Percentiles rank a stretch among this genome's conserved stretches.
These are phyloP conservation scores for Grosmannia huntii DNA, from an alignment of 2,329 filamentous ascomycete genomes.

Conservation along the genomic window DNA sequence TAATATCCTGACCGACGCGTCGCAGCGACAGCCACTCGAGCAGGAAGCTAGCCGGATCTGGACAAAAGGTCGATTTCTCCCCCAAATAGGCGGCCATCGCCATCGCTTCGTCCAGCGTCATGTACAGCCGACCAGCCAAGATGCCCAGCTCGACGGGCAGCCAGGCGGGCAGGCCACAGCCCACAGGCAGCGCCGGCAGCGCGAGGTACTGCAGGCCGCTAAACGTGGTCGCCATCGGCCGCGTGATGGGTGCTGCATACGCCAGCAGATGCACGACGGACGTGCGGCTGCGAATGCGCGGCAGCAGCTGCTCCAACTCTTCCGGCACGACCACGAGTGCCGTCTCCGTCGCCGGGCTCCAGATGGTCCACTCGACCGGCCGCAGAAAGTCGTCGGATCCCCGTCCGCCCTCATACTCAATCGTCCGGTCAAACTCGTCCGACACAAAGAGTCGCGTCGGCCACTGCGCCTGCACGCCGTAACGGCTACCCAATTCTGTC, in stretches of 20 bases:
- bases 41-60: conserved; percentile 31
- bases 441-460: conserved; percentile 23
- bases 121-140: conserved; percentile 47
- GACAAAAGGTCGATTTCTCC: conserved; percentile 13
- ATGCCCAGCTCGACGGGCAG: conserved; percentile 46
- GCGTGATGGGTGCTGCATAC: conserved; percentile 48
- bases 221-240: conserved; percentile 45
- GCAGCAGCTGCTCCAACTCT: conserved; percentile 45
- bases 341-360: conserved; percentile 29
- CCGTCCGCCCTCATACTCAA: conserved; percentile 19
- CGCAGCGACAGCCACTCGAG: conserved; percentile 44
- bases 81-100: conserved; percentile 21
- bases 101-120: conserved; percentile 34
- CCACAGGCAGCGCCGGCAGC: conserved; percentile 30
- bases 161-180: conserved; percentile 34
- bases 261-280: conserved; percentile 21
- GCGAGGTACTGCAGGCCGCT: conserved; percentile 39
- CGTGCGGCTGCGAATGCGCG: conserved; percentile 20
- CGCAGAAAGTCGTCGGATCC: conserved; percentile 21
- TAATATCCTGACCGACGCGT: conserved; percentile 42
- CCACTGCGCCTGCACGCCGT: conserved; percentile 3
- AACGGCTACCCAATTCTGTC: conserved; percentile 1
- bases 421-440: conserved; percentile 33
- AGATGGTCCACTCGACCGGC: conserved; percentile 41
- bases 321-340: conserved; percentile 49